A percentile compares a stretch with the other conserved stretches of the same genome.
phyloP scores from a whole-genome alignment of 2,329 filamentous ascomycete genomes.

The Dactylellina sp. region DNA sequence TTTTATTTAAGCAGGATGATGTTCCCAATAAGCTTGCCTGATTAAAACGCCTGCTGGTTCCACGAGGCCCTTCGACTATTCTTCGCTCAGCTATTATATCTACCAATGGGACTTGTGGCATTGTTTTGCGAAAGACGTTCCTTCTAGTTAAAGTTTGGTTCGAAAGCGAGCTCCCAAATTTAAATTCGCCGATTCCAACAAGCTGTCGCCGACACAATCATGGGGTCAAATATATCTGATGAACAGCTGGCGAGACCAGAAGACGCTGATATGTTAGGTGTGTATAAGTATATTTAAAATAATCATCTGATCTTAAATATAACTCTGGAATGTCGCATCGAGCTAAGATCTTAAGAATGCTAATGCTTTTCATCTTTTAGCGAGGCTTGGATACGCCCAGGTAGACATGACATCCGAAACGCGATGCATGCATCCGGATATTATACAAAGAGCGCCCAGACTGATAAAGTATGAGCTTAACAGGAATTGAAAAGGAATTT shows the following conservation, averaged over 20 bases:
- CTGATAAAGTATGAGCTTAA: slow-evolving; percentile 60
- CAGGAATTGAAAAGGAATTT: slow-evolving; percentile 74
- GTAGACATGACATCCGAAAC: slow-evolving; percentile 9
- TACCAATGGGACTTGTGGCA: too few species aligned
- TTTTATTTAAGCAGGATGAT: slow-evolving; percentile 22
- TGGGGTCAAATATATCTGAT: slow-evolving; percentile 33
- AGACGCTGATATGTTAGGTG: slow-evolving; percentile 47
- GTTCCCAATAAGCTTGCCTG: neutral
- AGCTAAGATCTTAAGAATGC: too few species aligned
- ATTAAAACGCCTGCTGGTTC: too few species aligned
- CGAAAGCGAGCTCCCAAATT: slow-evolving; percentile 3
- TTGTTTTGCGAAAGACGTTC: too few species aligned
- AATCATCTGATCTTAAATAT: too few species aligned
- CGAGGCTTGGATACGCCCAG: slow-evolving; percentile 48
- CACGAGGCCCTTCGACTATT: too few species aligned
- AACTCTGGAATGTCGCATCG: too few species aligned
- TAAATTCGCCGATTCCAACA: neutral
- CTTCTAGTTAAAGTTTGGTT: too few species aligned
- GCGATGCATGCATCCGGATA: too few species aligned
- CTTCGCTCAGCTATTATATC: too few species aligned
- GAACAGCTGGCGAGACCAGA: slow-evolving; percentile 37
- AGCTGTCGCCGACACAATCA: neutral
- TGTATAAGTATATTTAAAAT: neutral
- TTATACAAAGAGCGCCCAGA: neutral
- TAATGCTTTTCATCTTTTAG: slow-evolving; percentile 13